These are phyloP conservation scores for Oxalis stricta DNA, from an alignment of 441 rosid species.

Conservation along the genomic window DNA sequence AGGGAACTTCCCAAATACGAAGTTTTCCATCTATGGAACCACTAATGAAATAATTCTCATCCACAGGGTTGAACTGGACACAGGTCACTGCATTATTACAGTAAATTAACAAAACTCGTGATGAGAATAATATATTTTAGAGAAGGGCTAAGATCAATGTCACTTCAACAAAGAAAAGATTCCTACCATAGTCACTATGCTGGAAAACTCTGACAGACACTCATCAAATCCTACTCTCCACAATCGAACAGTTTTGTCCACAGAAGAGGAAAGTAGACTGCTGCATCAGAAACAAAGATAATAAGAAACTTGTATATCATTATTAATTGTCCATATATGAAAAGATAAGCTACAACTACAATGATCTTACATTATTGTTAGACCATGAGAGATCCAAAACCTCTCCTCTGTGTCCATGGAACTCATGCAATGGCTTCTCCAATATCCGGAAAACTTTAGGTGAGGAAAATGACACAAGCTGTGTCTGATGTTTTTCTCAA, in stretches of 20 bases:
- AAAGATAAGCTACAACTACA: not conserved
- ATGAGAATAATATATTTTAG: conserved; percentile 1
- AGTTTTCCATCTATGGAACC: conserved; percentile 96
- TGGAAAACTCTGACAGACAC: conserved; percentile 36
- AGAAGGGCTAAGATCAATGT: not conserved
- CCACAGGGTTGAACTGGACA: conserved; percentile 77
- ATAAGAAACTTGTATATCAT: not conserved
- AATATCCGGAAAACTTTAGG: conserved; percentile 48
- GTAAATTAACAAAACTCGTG: not conserved
- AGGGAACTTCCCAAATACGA: conserved; percentile 71
- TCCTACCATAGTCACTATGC: conserved; percentile 49
- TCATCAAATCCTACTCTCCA: conserved; percentile 40
- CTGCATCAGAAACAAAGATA: conserved; percentile 18
- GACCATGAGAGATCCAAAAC: conserved; percentile 71
- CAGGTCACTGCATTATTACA: conserved; percentile 56
- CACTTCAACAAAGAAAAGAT: not conserved
- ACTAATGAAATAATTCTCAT: conserved; percentile 74
- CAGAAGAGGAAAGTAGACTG: conserved; percentile 48
- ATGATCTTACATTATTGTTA: conserved; percentile 34
- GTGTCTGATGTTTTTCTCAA: conserved; percentile 52
- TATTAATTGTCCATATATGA: too few species aligned
- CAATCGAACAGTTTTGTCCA: conserved; percentile 50
- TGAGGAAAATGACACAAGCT: conserved; percentile 60
- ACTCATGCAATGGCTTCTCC: conserved; percentile 58
- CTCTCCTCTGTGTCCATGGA: conserved; percentile 44